Base-by-base conservation (phyloP, 2,329 filamentous ascomycete species). In the Metarhizium robertsii region DNA sequence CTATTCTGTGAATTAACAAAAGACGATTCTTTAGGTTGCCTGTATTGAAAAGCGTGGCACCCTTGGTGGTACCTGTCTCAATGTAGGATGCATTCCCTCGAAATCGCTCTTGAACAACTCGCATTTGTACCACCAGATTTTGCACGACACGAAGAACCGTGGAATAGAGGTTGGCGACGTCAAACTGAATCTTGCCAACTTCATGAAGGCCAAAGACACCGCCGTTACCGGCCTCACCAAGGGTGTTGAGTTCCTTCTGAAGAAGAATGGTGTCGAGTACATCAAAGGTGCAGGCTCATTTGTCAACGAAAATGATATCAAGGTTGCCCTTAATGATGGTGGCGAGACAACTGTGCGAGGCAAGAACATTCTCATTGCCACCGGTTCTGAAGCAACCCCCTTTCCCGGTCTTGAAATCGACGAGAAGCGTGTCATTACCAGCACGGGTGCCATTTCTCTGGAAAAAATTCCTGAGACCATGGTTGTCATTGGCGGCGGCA, bases 21-120 rank as follows among this genome's bases (percentile, higher is more conserved):
- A 34, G 36, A 53, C 50, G 52, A 55, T 30, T 34, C 55, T 11
- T 49, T 57, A 96, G 91, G 92, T 96, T 61, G 83, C 91, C 59
- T 99, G 94, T 77, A 95, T 99, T 77, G 94, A 99, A 79, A 99
- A 99, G 83, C 90, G 94, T 71, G 94, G 94, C 64, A 81, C 84
- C 58, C 86, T 99, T 66, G 94, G 94, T 68, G 94, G 94, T 71
- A 99, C 94, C 68, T 99, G 94, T 80, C 79, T 99, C 68, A 99
- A 99, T 73, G 94, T 99, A 69, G 94, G 94, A 77, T 99, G 94
- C 78, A 99, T 99, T 71, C 94, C 94, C 63, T 99, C 94, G 62
- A 99, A 99, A 78, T 96, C 94, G 60, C 90, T 99, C 65, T 89
- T 99, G 73, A 99, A 97, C 86, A 97, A 97, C 82, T 96, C 94